These are phyloP conservation scores for Lumnitzera littorea DNA, from an alignment of 345 rosid genomes.

Conservation along the genomic window DNA sequence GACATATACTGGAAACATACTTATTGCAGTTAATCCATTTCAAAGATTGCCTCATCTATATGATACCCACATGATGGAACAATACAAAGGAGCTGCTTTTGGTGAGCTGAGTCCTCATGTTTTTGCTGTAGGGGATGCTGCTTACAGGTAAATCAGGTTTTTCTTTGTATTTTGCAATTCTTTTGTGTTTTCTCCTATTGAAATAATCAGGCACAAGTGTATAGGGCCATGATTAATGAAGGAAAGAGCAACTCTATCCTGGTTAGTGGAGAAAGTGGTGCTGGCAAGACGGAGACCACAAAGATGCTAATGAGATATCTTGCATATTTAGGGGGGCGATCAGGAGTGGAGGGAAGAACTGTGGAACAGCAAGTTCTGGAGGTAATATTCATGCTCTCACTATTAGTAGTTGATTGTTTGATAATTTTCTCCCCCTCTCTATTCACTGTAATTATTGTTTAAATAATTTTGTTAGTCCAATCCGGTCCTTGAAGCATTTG, in stretches of 20 bases:
- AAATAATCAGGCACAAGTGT: constrained; percentile 15
- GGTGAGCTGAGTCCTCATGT: constrained; percentile 97
- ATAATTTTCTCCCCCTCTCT: not conserved
- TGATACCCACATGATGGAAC: constrained; percentile 94
- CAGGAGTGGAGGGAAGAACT: constrained; percentile 91
- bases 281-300: constrained; percentile 97
- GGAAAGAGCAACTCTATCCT: constrained; percentile 87
- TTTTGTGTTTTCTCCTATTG: constrained; percentile 15
- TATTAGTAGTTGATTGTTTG: too few species aligned
- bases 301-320: constrained; percentile 97
- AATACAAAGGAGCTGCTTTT: constrained; percentile 66
- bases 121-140: constrained; percentile 90
- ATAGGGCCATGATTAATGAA: constrained; percentile 86
- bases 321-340: constrained; percentile 84
- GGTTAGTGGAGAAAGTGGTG: constrained; percentile 99
- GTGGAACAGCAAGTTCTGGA: constrained; percentile 96
- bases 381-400: constrained; percentile 26
- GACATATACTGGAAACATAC: constrained; percentile 91
- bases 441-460: not conserved
- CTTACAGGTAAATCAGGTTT: constrained; percentile 47
- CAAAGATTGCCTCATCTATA: constrained; percentile 89
- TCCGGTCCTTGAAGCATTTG: constrained; percentile 97
- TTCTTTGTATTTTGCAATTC: not conserved
- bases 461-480: constrained; percentile 53
- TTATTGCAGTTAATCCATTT: constrained; percentile 88